Evolutionary conservation across 1,139 yeast genomes (phyloP), one percentile per base, ranked within the genome.

Genomic region (Diutina mesorugosa): DNA sequence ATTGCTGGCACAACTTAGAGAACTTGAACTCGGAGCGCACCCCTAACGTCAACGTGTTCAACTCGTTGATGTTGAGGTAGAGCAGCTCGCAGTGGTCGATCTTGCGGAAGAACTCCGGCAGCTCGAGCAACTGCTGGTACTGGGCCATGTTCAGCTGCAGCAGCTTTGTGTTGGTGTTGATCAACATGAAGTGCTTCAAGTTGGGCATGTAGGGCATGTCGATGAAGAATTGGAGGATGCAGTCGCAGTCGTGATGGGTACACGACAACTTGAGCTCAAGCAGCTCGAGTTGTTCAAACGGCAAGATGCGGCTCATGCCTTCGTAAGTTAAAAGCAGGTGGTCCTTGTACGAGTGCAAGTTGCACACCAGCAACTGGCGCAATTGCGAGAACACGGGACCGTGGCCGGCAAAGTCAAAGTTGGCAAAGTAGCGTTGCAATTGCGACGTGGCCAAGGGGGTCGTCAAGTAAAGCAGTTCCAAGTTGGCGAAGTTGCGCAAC

Each of bases 261-360:
- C 72, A 68, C 55, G 65, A 65, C 2, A 65, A 54, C 55, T 68
- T 67, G 38, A 68, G 57, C 56, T 68, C 72, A 45, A 68, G 58
- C 45, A 62, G 63, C 30, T 62, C 57, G 26, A 68, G 56, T 6
- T 57, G 56, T 28, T 57, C 56, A 50, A 66, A 57, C 55, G 66
- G 62, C 18, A 67, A 57, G 8, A 64, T 58, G n/a, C 58, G 57
- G 29, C 57, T 58, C 53, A 67, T 56, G n/a, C 59, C 56, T 1
- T 59, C 54, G 51, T 58, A 64, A 2, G 57, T 41, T 47, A 66
- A 55, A 14, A 55, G 50, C 6, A 65, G 62, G 32, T 61, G 58
- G 10, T 61, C 61, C 56, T 63, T 61, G 55, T 59, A 63, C 1
- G 65, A 60, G 57, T 67, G 69, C 9, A 66, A 62, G 16, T 61